Base-by-base conservation (phyloP, 1,284 basidiomycete species). In the Ustilago loliicola region DNA sequence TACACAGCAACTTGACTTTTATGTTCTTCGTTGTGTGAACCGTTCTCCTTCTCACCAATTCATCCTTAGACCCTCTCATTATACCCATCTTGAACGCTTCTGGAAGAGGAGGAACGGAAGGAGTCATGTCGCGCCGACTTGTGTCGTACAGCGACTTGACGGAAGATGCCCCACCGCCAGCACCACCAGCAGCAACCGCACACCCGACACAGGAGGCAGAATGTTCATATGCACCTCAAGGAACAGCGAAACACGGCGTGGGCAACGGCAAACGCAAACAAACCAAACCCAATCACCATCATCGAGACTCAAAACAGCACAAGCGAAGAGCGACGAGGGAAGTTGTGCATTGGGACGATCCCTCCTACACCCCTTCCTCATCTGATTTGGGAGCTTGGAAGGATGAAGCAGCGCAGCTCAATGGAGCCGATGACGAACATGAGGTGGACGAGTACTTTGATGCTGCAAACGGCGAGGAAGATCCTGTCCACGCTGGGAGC, bases 331-430 rank as follows among this genome's bases (percentile, higher is more conserved):
- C 6, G 21, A 2, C 19, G 19, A 19, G 25, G 30, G 25, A 1
- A 3, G 13, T 29, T 23, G 51, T 72, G 32, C 69, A 72, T 51
- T 66, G 69, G 69, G 69, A 72, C 36, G 69, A 72, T 47, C 69
- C 69, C 36, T 48, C 42, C 11, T 59, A 59, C 45, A 25, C 6
- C 2, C 29, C 57, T 8, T 32, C 55, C 5, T 13, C 54, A 5
- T 21, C 13, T 53, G 21, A 1, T 52, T 32, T 32, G 29, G 29
- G 25, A 34, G 52, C 42, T 21, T 21, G 42, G 42, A n/a, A 54
- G 13, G 52, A 54, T 13, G 52, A 32, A 30, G 21, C n/a, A 8
- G n/a, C n/a, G n/a, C 42, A 45, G 19, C 19, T 45, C 7, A 45
- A 32, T 13, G 15, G 29, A 6, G 19, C 8, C 13, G 51, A 52